Base-by-base conservation (phyloP, 2,329 filamentous ascomycete species). In the Bipolaris victoriae region DNA sequence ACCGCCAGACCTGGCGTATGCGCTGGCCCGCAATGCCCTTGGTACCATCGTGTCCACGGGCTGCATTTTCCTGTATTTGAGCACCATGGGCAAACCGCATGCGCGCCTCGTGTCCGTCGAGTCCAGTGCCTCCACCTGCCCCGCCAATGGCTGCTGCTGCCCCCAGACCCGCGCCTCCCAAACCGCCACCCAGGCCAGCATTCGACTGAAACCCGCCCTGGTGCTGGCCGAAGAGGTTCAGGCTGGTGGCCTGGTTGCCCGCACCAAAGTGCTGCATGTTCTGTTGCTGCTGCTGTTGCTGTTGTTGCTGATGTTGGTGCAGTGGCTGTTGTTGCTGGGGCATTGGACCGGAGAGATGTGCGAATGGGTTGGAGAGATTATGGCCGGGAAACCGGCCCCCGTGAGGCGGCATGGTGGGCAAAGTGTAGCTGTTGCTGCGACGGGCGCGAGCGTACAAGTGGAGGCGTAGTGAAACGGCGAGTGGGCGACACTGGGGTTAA, bases 1-100 rank as follows among this genome's bases (percentile, higher is more conserved):
- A 87, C 75, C 90, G 90, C 95, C 95, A 99, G 37, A 99, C 95
- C 71, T 99, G 94, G 64, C 93, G 86, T 88, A 98, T 98, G 75
- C 92, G 85, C 61, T 88, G 86, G 7, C 66, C 67, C 71, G 92
- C 82, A 16, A 84, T 84, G 59, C 86, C 78, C 85, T 86, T 76
- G 77, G 78, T 66, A 77, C 84, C 73, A 29, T 85, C 81, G 52
- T 84, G 80, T 60, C 83, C 84, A 57, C 86, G 81, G 31, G 76
- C 78, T 10, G 77, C 75, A 48, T 81, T 78, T 62, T 83, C 79
- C 61, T 84, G 81, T 64, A 83, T 74, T 40, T 81, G 80, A 26
- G 81, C 89, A 76, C 88, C 90, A 72, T 94, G 88, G 57, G 89
- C 86, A 74, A 97, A 97, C 6, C 91, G 89, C 84, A 95, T 90